phyloP scores from a whole-genome alignment of 345 rosid species.

The Euphorbia tirucalli region DNA sequence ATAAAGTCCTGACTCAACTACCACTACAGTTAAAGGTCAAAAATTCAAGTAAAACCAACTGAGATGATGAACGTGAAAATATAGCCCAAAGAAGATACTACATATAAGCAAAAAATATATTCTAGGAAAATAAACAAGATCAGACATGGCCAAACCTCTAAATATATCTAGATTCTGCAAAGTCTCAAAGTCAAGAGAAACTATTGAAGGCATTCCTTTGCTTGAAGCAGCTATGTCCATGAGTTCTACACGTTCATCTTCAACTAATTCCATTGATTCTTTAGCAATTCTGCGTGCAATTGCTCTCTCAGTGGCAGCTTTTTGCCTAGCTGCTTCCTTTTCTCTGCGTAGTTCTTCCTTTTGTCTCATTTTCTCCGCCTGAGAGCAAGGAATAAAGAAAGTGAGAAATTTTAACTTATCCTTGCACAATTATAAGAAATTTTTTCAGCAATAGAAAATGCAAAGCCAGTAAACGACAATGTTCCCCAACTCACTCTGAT shows the following conservation, averaged over 20 bases:
- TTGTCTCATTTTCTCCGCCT: conserved; percentile 85
- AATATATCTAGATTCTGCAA: conserved; percentile 68
- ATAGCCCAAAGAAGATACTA: neutral
- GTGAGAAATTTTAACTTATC: neutral
- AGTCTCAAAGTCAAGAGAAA: conserved; percentile 67
- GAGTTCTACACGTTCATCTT: conserved; percentile 87
- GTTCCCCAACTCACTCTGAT: conserved; percentile 52
- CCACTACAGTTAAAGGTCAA: neutral
- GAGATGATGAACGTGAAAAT: neutral
- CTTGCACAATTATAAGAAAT: neutral
- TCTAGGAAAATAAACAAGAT: neutral
- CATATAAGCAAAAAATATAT: neutral
- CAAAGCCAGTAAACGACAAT: conserved; percentile 4
- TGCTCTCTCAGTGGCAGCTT: conserved; percentile 90
- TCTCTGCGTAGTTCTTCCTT: conserved; percentile 79
- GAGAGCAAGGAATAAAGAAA: neutral
- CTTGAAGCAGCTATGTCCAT: conserved; percentile 74
- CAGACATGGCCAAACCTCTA: conserved; percentile 51
- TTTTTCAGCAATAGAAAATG: neutral
- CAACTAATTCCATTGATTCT: conserved; percentile 78
- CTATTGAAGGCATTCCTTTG: conserved; percentile 65
- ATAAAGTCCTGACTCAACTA: neutral
- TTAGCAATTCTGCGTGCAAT: conserved; percentile 85
- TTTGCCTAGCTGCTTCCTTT: conserved; percentile 76
- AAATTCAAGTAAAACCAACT: neutral